A percentile compares a stretch with the other conserved stretches of the same genome.
These are phyloP conservation scores for Apiosordaria backusii DNA, from an alignment of 495 filamentous ascomycete species.

Conservation along the genomic window DNA sequence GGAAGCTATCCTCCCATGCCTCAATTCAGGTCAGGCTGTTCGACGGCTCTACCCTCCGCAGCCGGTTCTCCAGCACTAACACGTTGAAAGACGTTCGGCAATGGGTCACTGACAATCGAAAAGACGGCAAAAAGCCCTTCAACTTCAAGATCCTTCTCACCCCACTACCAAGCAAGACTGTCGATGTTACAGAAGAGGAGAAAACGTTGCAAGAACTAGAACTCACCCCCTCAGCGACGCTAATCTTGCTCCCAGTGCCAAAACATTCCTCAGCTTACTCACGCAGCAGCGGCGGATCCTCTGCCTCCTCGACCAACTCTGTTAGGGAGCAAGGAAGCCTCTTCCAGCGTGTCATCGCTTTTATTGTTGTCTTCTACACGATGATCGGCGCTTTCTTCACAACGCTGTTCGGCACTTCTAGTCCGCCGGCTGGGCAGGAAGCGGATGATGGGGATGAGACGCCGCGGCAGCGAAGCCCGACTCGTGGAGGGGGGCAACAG, in stretches of 20 bases:
- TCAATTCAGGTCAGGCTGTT: constrained; percentile 80
- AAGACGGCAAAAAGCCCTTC: constrained; percentile 54
- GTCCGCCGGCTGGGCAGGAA: not conserved
- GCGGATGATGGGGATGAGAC: not conserved
- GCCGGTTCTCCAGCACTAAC: constrained; percentile 60
- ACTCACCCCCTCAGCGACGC: constrained; percentile 70
- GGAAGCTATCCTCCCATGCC: constrained; percentile 41
- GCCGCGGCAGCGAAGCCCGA: constrained; percentile 3
- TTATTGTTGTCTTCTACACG: constrained; percentile 48
- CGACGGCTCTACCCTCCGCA: constrained; percentile 74
- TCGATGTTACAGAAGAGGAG: constrained; percentile 71
- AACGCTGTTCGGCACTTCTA: constrained; percentile 26
- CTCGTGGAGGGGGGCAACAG: not conserved
- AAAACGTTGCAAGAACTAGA: constrained; percentile 62
- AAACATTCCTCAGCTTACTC: not conserved
- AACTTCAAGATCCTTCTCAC: constrained; percentile 81
- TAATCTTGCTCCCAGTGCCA: constrained; percentile 61
- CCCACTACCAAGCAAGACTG: constrained; percentile 67
- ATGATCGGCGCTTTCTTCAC: constrained; percentile 31
- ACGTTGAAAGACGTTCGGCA: constrained; percentile 69
- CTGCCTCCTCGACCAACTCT: constrained; percentile 53
- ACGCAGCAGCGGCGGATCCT: constrained; percentile 38
- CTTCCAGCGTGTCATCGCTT: constrained; percentile 51
- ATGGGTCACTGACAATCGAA: constrained; percentile 63
- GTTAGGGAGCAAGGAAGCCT: constrained; percentile 35